Evolutionary conservation across 2,329 filamentous ascomycete species (phyloP), one percentile per base, ranked within the genome.

Genomic region (Helotiales sp.): DNA sequence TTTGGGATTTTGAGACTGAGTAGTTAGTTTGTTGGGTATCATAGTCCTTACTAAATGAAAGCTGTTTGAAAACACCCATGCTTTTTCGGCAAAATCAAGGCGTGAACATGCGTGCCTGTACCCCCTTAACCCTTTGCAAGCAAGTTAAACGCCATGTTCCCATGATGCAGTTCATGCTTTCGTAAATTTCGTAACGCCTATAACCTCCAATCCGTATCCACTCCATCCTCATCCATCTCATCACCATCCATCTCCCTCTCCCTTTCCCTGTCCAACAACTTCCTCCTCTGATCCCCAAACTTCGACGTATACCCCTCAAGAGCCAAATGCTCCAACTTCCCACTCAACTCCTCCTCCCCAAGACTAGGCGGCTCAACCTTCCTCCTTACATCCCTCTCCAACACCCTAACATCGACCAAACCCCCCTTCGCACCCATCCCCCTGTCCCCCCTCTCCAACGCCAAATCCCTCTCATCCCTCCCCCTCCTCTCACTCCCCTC

Each of bases 361-460:
- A 80, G 68, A 2, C 77, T 78, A 26, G 82, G 84, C 47, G 78
- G 76, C 66, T 79, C 76, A 54, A 76, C 82, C 52, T 74, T 73
- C 66, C 77, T 77, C 61, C 71, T 80, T 49, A 79, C 81, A 20
- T 76, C 81, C 73, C 85, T 88, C 77, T 87, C 88, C 58, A 78
- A 80, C 24, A 88, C 83, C 0, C 77, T 81, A 40, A 88, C 78
- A 55, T 83, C 81, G 20, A 87, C 76, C 7, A 75, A 40, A 6
- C 74, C 74, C n/a, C 69, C 71, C 32, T 65, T 71, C 1, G 70
- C 66, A 34, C 57, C 71, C 47, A 60, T 54, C 15, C 72, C 74
- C 34, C 79, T 80, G 5, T 82, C 82, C 37, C 86, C 81, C 73
- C 89, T 86, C 85, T 15, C 89, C 77, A 54, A 4, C 8, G 64